phyloP scores from a whole-genome alignment of 2,329 filamentous ascomycete species.

The Clonostachys solani region DNA sequence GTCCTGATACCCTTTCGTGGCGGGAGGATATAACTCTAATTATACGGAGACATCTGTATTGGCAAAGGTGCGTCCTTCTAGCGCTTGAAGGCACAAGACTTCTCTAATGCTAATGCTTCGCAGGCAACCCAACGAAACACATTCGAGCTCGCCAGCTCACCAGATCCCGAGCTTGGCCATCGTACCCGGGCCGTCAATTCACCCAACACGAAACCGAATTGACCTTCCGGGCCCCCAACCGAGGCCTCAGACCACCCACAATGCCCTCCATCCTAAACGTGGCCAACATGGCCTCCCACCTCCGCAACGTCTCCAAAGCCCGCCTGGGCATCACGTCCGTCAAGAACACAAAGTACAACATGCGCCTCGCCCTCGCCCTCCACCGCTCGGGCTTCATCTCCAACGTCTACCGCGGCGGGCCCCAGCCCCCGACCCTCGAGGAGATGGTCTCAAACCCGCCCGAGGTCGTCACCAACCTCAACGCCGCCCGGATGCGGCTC shows the following conservation, averaged over 20 bases:
- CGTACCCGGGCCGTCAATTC: background rate
- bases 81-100: no score
- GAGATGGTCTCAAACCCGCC: conserved; percentile 40
- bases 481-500: conserved; percentile 69
- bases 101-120: no score
- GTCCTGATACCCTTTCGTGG: no score
- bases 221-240: background rate
- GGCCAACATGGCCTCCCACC: conserved; percentile 79
- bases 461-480: conserved; percentile 60
- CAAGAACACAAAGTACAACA: conserved; percentile 75
- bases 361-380: conserved; percentile 69
- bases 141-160: background rate
- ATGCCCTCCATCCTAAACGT: conserved; percentile 61
- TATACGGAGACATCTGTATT: no score
- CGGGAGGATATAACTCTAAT: no score
- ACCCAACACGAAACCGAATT: background rate
- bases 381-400: conserved; percentile 81
- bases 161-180: background rate
- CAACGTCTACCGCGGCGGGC: conserved; percentile 69
- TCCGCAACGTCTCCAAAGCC: conserved; percentile 85
- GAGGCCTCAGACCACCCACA: conserved; percentile 6
- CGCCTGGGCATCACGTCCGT: conserved; percentile 81
- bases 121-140: background rate
- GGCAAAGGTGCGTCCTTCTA: no score
- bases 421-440: conserved; percentile 44